phyloP scores from a whole-genome alignment of 176 grass and related monocot species.

The Oryza nivara region DNA sequence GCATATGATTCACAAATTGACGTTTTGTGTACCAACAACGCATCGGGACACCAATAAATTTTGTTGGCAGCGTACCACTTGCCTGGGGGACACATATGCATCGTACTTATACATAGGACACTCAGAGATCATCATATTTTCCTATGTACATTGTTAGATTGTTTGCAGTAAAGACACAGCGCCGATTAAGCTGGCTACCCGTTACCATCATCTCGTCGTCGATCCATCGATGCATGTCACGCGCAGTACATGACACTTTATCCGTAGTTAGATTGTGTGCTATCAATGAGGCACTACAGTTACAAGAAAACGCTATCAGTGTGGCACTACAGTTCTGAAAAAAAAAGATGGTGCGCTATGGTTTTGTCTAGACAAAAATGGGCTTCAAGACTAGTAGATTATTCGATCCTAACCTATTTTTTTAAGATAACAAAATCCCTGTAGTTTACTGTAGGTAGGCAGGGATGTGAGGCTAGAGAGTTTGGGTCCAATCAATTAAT shows the following conservation, averaged over 20 bases:
- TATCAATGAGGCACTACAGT: no score
- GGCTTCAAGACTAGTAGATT: no score
- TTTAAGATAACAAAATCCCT: no score
- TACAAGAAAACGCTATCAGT: not conserved
- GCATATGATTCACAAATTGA: constrained; percentile 1
- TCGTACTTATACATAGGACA: not conserved
- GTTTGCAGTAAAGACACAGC: not conserved
- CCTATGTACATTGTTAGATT: not conserved
- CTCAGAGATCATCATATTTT: constrained; percentile 27
- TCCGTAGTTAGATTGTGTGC: not conserved
- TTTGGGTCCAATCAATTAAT: no score
- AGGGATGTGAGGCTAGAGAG: no score
- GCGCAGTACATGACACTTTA: not conserved
- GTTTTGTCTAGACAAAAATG: no score
- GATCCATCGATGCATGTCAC: not conserved
- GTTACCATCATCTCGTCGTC: not conserved
- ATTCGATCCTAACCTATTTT: no score
- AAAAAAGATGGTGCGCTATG: no score
- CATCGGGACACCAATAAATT: not conserved
- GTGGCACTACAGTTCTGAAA: no score
- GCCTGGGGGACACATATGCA: not conserved
- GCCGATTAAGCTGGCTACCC: not conserved
- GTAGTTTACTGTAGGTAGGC: no score
- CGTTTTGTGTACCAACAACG: not conserved
- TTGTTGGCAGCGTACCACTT: not conserved